Evolutionary conservation across 345 rosid genomes (phyloP).

Genomic region (Dovyalis caffra): DNA sequence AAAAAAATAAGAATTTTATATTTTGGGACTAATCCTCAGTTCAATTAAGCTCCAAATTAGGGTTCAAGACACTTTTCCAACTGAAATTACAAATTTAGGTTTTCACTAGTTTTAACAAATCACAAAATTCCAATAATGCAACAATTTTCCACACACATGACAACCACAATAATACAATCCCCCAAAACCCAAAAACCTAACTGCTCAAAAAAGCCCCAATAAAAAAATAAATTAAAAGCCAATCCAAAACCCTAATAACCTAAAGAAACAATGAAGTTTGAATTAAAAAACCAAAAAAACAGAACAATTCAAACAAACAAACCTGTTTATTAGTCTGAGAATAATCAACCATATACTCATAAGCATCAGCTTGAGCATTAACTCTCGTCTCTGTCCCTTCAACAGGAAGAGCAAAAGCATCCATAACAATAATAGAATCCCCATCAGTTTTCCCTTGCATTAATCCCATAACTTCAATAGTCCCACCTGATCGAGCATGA

Average conservation of each 20-base stretch:
- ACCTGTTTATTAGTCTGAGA: slow-evolving; percentile 98
- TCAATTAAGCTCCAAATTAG: background rate
- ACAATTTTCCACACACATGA: background rate
- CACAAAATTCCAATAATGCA: background rate
- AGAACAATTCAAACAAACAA: background rate
- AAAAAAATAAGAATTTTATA: background rate
- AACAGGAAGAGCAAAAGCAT: slow-evolving; percentile 98
- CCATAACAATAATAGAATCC: slow-evolving; percentile 95
- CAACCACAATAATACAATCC: background rate
- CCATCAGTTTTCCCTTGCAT: slow-evolving; percentile 99
- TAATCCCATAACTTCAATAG: slow-evolving; percentile 97
- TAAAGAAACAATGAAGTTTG: background rate
- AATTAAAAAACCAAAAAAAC: background rate
- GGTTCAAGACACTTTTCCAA: background rate
- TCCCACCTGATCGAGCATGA: slow-evolving; percentile 99
- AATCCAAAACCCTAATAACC: too few relatives aligned
- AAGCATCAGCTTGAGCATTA: slow-evolving; percentile 99
- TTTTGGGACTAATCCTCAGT: background rate
- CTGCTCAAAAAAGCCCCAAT: background rate
- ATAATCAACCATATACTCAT: slow-evolving; percentile 98
- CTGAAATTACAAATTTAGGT: background rate
- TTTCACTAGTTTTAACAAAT: background rate
- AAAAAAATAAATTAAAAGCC: too few relatives aligned
- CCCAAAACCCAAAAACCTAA: background rate
- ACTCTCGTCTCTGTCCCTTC: slow-evolving; percentile 99